These are phyloP conservation scores for Raffaelea albimanens DNA, from an alignment of 2,329 filamentous ascomycete species.

Conservation along the genomic window DNA sequence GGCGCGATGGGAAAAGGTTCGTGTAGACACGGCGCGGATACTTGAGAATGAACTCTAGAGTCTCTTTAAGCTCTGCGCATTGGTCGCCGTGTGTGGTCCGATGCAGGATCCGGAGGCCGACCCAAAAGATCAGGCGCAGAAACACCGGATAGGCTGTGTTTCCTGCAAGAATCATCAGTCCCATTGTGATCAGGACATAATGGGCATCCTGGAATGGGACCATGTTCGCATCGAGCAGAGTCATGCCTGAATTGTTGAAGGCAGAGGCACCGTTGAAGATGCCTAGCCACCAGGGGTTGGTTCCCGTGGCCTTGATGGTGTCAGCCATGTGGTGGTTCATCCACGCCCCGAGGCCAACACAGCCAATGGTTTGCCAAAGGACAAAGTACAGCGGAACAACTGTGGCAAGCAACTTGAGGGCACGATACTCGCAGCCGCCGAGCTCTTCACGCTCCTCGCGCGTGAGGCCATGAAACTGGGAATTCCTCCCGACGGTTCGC, in stretches of 20 bases:
- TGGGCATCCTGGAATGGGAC: slow-evolving; percentile 45
- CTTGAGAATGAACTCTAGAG: slow-evolving; percentile 42
- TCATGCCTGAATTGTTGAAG: slow-evolving; percentile 66
- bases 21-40: slow-evolving; percentile 52
- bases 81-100: slow-evolving; percentile 26
- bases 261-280: slow-evolving; percentile 59
- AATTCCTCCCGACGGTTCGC: slow-evolving; percentile 37
- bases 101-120: slow-evolving; percentile 30
- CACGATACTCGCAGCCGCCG: slow-evolving; percentile 55
- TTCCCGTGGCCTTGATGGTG: slow-evolving; percentile 41
- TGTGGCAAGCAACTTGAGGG: slow-evolving; percentile 47
- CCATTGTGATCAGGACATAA: slow-evolving; percentile 44
- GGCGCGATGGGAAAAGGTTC: slow-evolving; percentile 52
- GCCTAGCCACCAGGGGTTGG: slow-evolving; percentile 60
- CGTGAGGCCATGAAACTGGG: slow-evolving; percentile 43
- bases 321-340: slow-evolving; percentile 41
- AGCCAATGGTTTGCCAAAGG: slow-evolving; percentile 49
- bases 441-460: slow-evolving; percentile 45
- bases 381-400: slow-evolving; percentile 52
- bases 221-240: slow-evolving; percentile 57
- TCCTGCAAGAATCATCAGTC: slow-evolving; percentile 50
- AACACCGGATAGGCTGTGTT: slow-evolving; percentile 59
- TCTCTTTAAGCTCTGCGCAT: slow-evolving; percentile 33
- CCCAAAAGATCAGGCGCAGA: slow-evolving; percentile 50
- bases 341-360: slow-evolving; percentile 52